These are phyloP conservation scores for Termitomyces sp. DNA, from an alignment of 768 basidiomycete species.

Conservation along the genomic window DNA sequence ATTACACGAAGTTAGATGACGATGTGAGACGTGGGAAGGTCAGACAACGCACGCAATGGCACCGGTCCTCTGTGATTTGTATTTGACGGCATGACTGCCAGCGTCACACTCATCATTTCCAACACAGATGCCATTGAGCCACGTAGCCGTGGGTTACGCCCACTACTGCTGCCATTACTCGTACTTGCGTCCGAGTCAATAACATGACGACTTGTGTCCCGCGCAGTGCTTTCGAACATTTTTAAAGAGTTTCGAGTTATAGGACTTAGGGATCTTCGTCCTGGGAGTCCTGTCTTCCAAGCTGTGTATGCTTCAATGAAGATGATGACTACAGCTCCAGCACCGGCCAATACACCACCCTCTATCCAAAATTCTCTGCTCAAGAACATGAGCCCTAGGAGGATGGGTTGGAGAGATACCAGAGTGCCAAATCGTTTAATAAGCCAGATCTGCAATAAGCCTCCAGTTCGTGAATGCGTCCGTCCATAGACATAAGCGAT, in stretches of 20 bases:
- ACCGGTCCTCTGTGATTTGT: constrained; percentile 54
- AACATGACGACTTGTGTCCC: constrained; percentile 27
- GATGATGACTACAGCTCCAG: constrained; percentile 48
- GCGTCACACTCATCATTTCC: constrained; percentile 80
- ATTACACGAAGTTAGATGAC: constrained; percentile 11
- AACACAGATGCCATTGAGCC: constrained; percentile 79
- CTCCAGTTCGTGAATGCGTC: constrained; percentile 72
- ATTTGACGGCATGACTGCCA: constrained; percentile 68
- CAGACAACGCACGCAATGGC: constrained; percentile 55
- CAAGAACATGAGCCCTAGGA: constrained; percentile 71
- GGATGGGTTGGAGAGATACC: constrained; percentile 66
- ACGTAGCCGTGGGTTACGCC: constrained; percentile 42
- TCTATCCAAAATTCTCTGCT: constrained; percentile 68
- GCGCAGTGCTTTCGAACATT: constrained; percentile 45
- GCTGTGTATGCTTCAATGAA: constrained; percentile 59
- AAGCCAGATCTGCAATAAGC: constrained; percentile 71
- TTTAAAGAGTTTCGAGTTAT: constrained; percentile 57
- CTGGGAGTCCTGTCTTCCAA: constrained; percentile 46
- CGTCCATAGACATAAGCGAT: constrained; percentile 76
- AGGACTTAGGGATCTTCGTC: constrained; percentile 44
- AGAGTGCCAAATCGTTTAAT: constrained; percentile 70
- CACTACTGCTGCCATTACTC: constrained; percentile 43
- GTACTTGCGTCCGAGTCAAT: constrained; percentile 46
- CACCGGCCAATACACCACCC: constrained; percentile 58
- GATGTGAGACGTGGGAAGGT: constrained; percentile 1